Evolutionary conservation across 176 grass and related monocot genomes (phyloP).

Genomic region (Metroxylon sagu): DNA sequence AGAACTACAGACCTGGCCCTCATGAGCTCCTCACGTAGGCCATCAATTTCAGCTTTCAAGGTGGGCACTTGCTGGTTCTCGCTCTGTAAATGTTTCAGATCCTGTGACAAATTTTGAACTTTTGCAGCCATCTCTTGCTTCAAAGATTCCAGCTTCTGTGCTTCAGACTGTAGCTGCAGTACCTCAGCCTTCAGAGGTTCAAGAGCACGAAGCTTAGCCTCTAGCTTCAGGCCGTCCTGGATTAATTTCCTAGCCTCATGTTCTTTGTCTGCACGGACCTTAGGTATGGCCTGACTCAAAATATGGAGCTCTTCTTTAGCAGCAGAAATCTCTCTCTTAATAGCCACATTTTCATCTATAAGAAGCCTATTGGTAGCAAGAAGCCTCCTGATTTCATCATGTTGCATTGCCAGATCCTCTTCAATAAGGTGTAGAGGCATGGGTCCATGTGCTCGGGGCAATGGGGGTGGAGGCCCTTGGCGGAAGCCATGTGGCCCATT

Average conservation of each 20-base stretch:
- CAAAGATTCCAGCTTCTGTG: constrained; percentile 14
- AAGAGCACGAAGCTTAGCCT: constrained; percentile 29
- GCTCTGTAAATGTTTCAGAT: constrained; percentile 27
- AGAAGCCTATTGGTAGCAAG: constrained; percentile 21
- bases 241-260: constrained; percentile 33
- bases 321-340: constrained; percentile 26
- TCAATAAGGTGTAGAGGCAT: constrained; percentile 10
- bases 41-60: constrained; percentile 27
- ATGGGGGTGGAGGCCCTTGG: constrained; percentile 11
- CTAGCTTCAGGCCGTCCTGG: constrained; percentile 32
- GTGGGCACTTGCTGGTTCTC: constrained; percentile 32
- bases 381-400: constrained; percentile 30
- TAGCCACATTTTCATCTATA: constrained; percentile 26
- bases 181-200: constrained; percentile 20
- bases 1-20: constrained; percentile 25
- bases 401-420: constrained; percentile 23
- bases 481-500: constrained; percentile 20
- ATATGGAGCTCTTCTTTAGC: constrained; percentile 26
- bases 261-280: constrained; percentile 35
- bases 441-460: constrained; percentile 14
- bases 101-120: constrained; percentile 21
- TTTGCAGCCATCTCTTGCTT: constrained; percentile 27
- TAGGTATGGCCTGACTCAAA: constrained; percentile 34
- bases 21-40: constrained; percentile 22
- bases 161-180: constrained; percentile 21